Percentiles rank a stretch among this genome's conserved stretches.
phyloP scores from a whole-genome alignment of 768 basidiomycete genomes.

The Lactarius hatsudake region DNA sequence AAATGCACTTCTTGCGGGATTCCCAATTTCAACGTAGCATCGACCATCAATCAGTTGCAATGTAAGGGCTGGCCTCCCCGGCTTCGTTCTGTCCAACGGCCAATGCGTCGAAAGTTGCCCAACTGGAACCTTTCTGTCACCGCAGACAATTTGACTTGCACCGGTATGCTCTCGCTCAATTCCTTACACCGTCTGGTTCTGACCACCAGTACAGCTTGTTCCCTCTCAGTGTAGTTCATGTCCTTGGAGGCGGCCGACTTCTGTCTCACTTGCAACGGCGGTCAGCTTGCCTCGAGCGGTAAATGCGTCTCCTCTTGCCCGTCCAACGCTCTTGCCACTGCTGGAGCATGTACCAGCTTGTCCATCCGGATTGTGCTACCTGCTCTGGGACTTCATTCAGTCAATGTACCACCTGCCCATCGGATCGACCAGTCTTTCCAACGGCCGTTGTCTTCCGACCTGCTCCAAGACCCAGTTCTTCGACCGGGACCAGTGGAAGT shows the following conservation, averaged over 20 bases:
- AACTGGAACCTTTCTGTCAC: constrained; percentile 65
- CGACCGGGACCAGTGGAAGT: constrained; percentile 55
- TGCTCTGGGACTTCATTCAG: constrained; percentile 78
- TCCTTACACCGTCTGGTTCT: constrained; percentile 22
- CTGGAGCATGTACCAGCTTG: constrained; percentile 69
- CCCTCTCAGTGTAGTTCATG: constrained; percentile 74
- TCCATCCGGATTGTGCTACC: constrained; percentile 81
- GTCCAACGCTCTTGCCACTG: constrained; percentile 61
- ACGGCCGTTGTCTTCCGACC: constrained; percentile 75
- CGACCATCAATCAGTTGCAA: constrained; percentile 60
- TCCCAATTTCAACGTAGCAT: constrained; percentile 64
- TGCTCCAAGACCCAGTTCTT: constrained; percentile 74
- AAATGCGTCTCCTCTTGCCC: constrained; percentile 78
- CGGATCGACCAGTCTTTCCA: constrained; percentile 68
- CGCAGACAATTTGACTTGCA: constrained; percentile 74
- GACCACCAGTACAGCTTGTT: constrained; percentile 48
- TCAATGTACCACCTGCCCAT: constrained; percentile 72
- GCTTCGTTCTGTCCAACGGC: constrained; percentile 68
- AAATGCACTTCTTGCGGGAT: constrained; percentile 80
- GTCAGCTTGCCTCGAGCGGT: constrained; percentile 65
- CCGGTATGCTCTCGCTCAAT: constrained; percentile 45
- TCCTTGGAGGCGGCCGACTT: constrained; percentile 58
- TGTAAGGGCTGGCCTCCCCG: constrained; percentile 80
- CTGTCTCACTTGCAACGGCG: constrained; percentile 70
- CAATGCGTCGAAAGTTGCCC: constrained; percentile 72